These are phyloP conservation scores for Luffa aegyptiaca DNA, from an alignment of 306 rosid species.

Conservation along the genomic window DNA sequence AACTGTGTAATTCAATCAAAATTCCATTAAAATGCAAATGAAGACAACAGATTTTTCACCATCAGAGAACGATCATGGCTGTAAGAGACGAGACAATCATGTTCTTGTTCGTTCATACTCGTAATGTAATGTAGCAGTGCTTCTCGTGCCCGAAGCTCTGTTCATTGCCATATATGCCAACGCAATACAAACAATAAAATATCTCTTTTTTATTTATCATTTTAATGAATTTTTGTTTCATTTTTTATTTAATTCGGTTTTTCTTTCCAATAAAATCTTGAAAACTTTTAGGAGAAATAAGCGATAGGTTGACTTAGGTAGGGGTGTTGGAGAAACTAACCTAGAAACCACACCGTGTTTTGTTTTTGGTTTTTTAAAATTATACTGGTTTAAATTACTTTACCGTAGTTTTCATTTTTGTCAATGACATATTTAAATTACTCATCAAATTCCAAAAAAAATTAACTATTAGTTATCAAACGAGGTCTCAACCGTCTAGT, in stretches of 20 bases:
- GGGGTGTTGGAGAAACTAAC: too few relatives aligned
- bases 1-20: slow-evolving; percentile 3
- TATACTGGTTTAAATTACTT: too few relatives aligned
- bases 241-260: not conserved
- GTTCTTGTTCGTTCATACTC: not conserved
- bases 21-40: not conserved
- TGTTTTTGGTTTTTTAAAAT: too few relatives aligned
- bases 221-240: not conserved
- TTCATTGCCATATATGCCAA: not conserved
- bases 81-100: not conserved
- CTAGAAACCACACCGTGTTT: too few relatives aligned
- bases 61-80: not conserved
- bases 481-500: too few relatives aligned
- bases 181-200: not conserved
- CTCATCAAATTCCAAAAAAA: too few relatives aligned
- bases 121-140: not conserved
- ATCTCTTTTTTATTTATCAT: not conserved
- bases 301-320: too few relatives aligned
- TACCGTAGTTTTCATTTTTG: too few relatives aligned
- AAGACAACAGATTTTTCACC: not conserved
- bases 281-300: too few relatives aligned
- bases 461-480: too few relatives aligned
- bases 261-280: not conserved
- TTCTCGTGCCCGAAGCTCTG: not conserved
- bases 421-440: too few relatives aligned